Evolutionary conservation across 257 asterid species (phyloP).

Genomic region (Cordia subcordata): DNA sequence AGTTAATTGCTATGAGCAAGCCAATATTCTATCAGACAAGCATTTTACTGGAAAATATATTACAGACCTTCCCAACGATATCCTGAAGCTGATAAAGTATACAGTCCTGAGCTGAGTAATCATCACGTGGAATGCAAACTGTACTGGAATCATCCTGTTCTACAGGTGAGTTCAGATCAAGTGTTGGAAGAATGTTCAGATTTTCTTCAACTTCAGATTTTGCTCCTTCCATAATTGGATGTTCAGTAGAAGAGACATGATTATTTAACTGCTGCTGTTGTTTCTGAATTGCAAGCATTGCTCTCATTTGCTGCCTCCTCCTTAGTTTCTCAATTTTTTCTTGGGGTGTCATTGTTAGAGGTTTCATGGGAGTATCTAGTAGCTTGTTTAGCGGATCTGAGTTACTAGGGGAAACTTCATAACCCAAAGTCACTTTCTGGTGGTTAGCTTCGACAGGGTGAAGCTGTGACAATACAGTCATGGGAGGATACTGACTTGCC

Average conservation of each 20-base stretch:
- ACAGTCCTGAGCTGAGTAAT: slow-evolving; percentile 56
- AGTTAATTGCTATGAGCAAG: slow-evolving; percentile 6
- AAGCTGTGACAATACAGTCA: slow-evolving; percentile 25
- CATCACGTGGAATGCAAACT: slow-evolving; percentile 30
- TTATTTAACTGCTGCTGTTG: slow-evolving; percentile 73
- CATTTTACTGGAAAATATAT: slow-evolving; percentile 11
- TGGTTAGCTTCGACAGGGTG: slow-evolving; percentile 25
- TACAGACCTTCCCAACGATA: slow-evolving; percentile 53
- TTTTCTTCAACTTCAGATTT: slow-evolving; percentile 42
- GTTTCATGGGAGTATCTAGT: slow-evolving; percentile 23
- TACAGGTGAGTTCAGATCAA: slow-evolving; percentile 42
- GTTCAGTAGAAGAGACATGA: slow-evolving; percentile 38
- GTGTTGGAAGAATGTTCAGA: slow-evolving; percentile 32
- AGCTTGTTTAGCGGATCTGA: slow-evolving; percentile 29
- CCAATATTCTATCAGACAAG: slow-evolving; percentile 5
- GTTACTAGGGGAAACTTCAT: slow-evolving; percentile 35
- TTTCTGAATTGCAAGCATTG: slow-evolving; percentile 78
- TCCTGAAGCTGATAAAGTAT: slow-evolving; percentile 81
- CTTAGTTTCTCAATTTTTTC: slow-evolving; percentile 88
- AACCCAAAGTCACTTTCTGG: slow-evolving; percentile 29
- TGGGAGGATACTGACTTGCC: slow-evolving; percentile 36
- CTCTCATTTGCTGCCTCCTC: slow-evolving; percentile 87
- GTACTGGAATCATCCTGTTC: slow-evolving; percentile 53
- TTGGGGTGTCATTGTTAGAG: slow-evolving; percentile 74
- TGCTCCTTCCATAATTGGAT: slow-evolving; percentile 47